Evolutionary conservation across 78 protist genomes (phyloP).

Genomic region (Dictyostelium discoideum): DNA sequence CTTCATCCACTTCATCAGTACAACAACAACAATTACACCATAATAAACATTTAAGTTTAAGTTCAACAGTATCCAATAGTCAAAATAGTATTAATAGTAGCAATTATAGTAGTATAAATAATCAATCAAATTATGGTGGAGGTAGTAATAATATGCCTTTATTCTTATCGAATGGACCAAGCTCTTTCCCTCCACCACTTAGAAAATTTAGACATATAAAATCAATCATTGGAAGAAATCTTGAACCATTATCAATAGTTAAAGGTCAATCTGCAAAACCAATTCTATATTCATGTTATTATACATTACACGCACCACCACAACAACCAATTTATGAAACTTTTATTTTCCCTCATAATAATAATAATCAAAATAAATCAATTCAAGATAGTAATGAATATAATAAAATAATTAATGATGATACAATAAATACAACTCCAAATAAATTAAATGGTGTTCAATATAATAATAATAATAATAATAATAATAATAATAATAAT

Average conservation of each 20-base stretch:
- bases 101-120: background rate
- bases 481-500: background rate
- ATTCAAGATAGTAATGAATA: background rate
- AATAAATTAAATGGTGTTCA: background rate
- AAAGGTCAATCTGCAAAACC: background rate
- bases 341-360: background rate
- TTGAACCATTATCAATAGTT: background rate
- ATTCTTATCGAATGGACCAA: conserved; percentile 70
- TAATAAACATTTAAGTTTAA: background rate
- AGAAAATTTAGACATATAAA: conserved; percentile 73
- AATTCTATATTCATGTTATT: conserved; percentile 18
- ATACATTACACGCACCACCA: conserved; percentile 77
- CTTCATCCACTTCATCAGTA: conserved; percentile 1
- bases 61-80: background rate
- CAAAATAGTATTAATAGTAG: background rate
- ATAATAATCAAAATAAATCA: background rate
- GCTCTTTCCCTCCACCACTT: conserved; percentile 39
- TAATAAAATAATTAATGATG: background rate
- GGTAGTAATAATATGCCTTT: background rate
- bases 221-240: conserved; percentile 56
- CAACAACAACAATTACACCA: conserved; percentile 8
- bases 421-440: background rate
- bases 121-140: too few relatives aligned
- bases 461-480: background rate
- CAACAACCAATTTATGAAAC: background rate